Conservation (phyloP, 768 basidiomycete genomes). For the Mrakia frigida region DNA sequence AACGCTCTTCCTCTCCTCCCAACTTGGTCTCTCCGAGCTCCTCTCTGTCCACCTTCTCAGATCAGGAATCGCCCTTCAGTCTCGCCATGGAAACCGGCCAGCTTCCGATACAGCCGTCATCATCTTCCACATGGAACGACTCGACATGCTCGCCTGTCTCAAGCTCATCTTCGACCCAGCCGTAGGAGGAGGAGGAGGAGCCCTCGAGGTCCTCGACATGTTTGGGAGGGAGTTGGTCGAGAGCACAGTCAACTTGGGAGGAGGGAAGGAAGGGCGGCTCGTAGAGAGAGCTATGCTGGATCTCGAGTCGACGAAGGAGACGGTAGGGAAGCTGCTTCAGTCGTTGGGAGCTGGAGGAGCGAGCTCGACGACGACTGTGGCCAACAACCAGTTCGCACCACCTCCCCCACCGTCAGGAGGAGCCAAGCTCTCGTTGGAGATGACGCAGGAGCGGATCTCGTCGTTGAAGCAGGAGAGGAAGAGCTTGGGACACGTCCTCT, state of each 20-base stretch:
- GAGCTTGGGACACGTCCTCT: conserved; percentile 59
- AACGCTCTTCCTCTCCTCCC: conserved; percentile 69
- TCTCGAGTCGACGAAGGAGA: conserved; percentile 55
- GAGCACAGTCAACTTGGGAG: conserved; percentile 26
- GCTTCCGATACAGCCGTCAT: conserved; percentile 52
- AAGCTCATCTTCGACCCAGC: conserved; percentile 64
- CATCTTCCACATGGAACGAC: conserved; percentile 64
- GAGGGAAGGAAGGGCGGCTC: conserved; percentile 47
- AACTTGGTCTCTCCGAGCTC: conserved; percentile 76
- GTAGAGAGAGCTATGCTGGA: conserved; percentile 57
- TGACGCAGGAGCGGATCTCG: conserved; percentile 63
- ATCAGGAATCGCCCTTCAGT: conserved; percentile 24
- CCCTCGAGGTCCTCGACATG: conserved; percentile 37
- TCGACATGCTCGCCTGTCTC: conserved; percentile 65
- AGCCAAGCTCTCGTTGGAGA: conserved; percentile 58
- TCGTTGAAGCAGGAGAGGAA: conserved; percentile 71
- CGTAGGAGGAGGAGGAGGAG: conserved; percentile 33
- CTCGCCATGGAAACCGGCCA: conserved; percentile 53
- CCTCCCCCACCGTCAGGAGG: conserved; percentile 22
- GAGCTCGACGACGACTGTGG: conserved; percentile 45
- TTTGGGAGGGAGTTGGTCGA: conserved; percentile 45
- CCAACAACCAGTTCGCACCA: conserved; percentile 35
- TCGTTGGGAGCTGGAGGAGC: conserved; percentile 43
- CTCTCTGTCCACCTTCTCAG: conserved; percentile 53
- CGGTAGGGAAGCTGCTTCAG: conserved; percentile 60